These are phyloP conservation scores for Fusarium brevicatenulatum DNA, from an alignment of 2,329 filamentous ascomycete genomes.

Conservation along the genomic window DNA sequence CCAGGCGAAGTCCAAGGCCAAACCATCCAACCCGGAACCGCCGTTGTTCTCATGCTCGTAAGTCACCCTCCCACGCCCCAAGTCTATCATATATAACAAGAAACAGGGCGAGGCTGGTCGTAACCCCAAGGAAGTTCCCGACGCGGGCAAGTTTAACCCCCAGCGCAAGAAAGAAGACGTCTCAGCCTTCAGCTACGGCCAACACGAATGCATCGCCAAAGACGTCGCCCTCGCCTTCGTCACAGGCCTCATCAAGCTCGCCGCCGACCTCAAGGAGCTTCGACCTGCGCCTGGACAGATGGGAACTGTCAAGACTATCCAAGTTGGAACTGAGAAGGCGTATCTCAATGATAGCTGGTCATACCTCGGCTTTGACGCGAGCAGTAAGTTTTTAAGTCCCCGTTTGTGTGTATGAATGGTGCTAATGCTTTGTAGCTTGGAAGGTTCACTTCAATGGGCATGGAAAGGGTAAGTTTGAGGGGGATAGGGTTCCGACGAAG, in stretches of 20 bases:
- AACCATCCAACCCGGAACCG: constrained; percentile 52
- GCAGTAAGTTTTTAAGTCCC: constrained; percentile 51
- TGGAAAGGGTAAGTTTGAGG: constrained; percentile 49
- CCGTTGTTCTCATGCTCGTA: constrained; percentile 54
- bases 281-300: constrained; percentile 58
- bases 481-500: constrained; percentile 44
- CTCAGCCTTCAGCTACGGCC: constrained; percentile 57
- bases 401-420: rapidly evolving
- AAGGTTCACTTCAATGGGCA: constrained; percentile 54
- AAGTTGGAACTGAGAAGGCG: constrained; percentile 51
- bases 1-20: constrained; percentile 52
- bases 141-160: constrained; percentile 55
- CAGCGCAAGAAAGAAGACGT: constrained; percentile 54
- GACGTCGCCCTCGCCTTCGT: constrained; percentile 55
- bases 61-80: constrained; percentile 17
- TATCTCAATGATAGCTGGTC: constrained; percentile 62
- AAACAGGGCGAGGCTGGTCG: constrained; percentile 52
- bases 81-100: constrained; percentile 13
- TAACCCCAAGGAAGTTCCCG: constrained; percentile 50
- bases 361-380: constrained; percentile 56
- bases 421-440: constrained; percentile 45
- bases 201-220: constrained; percentile 58
- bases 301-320: constrained; percentile 58
- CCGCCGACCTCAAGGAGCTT: constrained; percentile 55
- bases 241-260: constrained; percentile 54